Evolutionary conservation across 192 early-diverging fungal genomes (phyloP).

Genomic region (Geosiphon pyriformis): DNA sequence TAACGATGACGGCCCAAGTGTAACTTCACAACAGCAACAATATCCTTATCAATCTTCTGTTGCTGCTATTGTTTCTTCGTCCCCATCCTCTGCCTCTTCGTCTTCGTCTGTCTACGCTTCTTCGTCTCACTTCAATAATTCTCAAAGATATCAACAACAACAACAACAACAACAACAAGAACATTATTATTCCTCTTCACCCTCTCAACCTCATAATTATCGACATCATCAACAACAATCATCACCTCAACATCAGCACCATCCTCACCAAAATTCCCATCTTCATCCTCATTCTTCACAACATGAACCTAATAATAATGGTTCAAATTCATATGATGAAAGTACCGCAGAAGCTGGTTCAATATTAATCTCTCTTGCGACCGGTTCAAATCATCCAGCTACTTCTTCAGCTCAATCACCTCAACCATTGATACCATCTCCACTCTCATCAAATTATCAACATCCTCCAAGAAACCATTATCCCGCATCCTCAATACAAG

Average conservation of each 20-base stretch:
- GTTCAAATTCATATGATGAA: neutral
- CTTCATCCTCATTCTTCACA: neutral
- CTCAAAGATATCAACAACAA: neutral
- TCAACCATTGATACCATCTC: neutral
- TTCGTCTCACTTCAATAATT: neutral
- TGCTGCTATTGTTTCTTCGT: neutral
- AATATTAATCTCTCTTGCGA: neutral
- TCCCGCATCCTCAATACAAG: neutral
- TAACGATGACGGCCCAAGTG: neutral
- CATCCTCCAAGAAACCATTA: neutral
- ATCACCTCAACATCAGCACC: neutral
- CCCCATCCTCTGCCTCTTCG: neutral
- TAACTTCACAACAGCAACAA: too few relatives aligned
- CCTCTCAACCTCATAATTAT: neutral
- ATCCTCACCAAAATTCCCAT: too few relatives aligned
- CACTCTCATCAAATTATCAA: neutral
- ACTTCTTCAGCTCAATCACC: neutral
- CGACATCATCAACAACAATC: neutral
- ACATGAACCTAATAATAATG: neutral
- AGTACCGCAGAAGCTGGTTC: neutral
- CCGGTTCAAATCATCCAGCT: neutral
- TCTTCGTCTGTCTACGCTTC: neutral
- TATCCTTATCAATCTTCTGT: neutral
- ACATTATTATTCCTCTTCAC: neutral
- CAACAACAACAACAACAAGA: neutral